These are phyloP conservation scores for Sporothrix humicola DNA, from an alignment of 2,329 filamentous ascomycete genomes.

Conservation along the genomic window DNA sequence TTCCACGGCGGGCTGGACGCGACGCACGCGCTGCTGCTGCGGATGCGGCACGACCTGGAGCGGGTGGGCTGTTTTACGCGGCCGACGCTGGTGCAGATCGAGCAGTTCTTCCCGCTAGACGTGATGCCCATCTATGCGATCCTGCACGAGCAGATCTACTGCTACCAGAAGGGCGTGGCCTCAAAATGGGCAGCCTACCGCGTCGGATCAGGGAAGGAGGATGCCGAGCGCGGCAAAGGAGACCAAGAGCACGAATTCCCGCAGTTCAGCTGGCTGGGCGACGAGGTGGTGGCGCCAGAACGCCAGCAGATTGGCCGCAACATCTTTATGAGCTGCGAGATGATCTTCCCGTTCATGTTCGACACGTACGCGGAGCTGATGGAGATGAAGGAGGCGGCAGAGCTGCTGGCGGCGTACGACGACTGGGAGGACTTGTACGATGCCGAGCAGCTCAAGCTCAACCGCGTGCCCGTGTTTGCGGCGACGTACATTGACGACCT, in stretches of 20 bases:
- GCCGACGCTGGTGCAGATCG: conserved; percentile 71
- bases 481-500: conserved; percentile 86
- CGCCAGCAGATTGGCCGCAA: neutral
- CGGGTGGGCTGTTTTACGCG: conserved; percentile 77
- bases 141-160: conserved; percentile 88
- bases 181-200: conserved; percentile 71
- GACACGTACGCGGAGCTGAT: conserved; percentile 77
- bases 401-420: conserved; percentile 69
- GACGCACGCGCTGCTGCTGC: conserved; percentile 76
- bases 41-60: conserved; percentile 73
- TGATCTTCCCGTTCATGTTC: conserved; percentile 88
- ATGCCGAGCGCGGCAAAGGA: conserved; percentile 63
- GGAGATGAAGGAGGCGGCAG: conserved; percentile 70
- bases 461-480: conserved; percentile 84
- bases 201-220: no score
- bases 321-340: conserved; percentile 82
- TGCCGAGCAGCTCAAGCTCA: conserved; percentile 71
- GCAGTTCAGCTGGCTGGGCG: conserved; percentile 59
- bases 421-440: conserved; percentile 83
- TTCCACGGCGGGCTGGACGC: conserved; percentile 76
- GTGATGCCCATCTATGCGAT: conserved; percentile 81
- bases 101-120: conserved; percentile 72
- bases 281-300: conserved; percentile 35
- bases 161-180: conserved; percentile 65
- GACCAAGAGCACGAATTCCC: conserved; percentile 42